Evolutionary conservation across 148 eudicot genomes (phyloP), one percentile per base, ranked within the genome.

Genomic region (Heliamphora exappendiculata): DNA sequence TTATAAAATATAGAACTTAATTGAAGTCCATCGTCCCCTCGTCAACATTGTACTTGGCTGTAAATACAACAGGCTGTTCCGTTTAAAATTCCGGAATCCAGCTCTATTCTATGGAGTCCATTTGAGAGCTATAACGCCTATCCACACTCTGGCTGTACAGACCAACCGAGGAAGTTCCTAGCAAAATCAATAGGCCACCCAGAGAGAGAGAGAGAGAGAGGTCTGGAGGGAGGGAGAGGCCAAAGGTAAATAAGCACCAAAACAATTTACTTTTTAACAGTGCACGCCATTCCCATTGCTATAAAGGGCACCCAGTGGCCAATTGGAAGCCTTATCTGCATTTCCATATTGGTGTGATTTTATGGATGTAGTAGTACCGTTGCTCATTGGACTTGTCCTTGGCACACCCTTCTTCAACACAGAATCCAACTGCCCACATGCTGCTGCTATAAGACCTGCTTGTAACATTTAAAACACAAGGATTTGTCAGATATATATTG

Each of bases 361-460:
- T 33, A 68, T 24, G 4, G 79, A 62, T 14, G 82, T 73, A 64
- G 82, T 73, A 64, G 79, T 69, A 2, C 84, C 87, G 22, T 83
- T 92, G 84, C 81, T 83, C 62, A 80, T 70, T 28, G 77, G 68
- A 26, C 31, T 24, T 19, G 72, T 11, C 63, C 81, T 88, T 34
- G 77, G 3, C 4, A 42, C 73, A 36, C 78, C 73, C 49, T 78
- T 87, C 49, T 84, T 85, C 50, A 95, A 67, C 16, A 85, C 29
- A 31, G 82, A 71, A 79, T 89, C 96, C 81, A 95, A 74, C 72
- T 89, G 99, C 3, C 91, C 94, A 5, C 82, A 72, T 70, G 99
- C 91, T 63, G 97, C 97, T 60, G 97, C 94, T 78, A 94, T 87
- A 29, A 94, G 87, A 65, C 97, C 98, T 94, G 81, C 82, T 78